These are phyloP conservation scores for Solanum verrucosum DNA, from an alignment of 257 asterid species.

Conservation along the genomic window DNA sequence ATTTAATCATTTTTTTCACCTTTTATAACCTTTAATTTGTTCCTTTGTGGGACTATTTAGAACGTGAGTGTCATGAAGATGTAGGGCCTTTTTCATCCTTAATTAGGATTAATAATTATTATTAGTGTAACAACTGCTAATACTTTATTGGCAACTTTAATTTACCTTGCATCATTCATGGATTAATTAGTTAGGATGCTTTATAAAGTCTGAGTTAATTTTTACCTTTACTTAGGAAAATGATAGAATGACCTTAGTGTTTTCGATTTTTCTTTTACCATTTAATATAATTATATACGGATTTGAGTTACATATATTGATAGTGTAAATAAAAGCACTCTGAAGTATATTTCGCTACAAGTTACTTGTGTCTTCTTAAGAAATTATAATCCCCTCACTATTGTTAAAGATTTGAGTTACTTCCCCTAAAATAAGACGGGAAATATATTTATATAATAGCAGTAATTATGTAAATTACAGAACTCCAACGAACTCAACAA, in stretches of 20 bases:
- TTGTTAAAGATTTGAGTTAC: background rate
- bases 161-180: background rate
- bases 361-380: background rate
- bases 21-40: constrained; percentile 23
- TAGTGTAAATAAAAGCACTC: background rate
- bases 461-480: no score
- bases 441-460: no score
- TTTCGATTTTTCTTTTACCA: background rate
- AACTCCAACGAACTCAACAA: no score
- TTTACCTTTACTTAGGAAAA: background rate
- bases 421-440: no score
- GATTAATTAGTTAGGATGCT: background rate
- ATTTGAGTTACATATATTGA: background rate
- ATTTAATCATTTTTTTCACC: constrained; percentile 14
- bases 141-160: constrained; percentile 1
- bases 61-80: constrained; percentile 44
- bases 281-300: background rate
- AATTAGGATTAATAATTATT: background rate
- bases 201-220: background rate
- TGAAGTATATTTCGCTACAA: background rate
- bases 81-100: constrained; percentile 17
- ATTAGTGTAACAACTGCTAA: background rate
- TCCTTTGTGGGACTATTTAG: constrained; percentile 19
- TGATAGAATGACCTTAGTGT: no score
- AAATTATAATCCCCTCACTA: background rate